These are phyloP conservation scores for Schizophyllum commune DNA, from an alignment of 1,284 basidiomycete genomes.

Conservation along the genomic window DNA sequence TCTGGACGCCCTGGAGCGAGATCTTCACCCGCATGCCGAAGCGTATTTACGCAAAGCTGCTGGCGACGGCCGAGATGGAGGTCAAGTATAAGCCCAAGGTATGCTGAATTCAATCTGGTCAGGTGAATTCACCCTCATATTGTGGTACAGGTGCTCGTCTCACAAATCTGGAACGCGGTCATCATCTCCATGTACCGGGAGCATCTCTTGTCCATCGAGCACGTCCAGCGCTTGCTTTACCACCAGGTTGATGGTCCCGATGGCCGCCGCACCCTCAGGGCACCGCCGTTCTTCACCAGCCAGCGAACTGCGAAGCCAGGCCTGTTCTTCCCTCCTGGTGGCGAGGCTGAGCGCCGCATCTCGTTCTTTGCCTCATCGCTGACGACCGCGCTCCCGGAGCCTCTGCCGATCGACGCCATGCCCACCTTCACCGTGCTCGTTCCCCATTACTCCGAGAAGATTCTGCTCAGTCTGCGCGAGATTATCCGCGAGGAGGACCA, in stretches of 20 bases:
- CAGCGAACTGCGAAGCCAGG: constrained; percentile 71
- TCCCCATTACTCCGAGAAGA: constrained; percentile 97
- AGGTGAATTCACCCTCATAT: constrained; percentile 2
- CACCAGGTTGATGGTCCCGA: constrained; percentile 87
- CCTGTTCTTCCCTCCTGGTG: constrained; percentile 90
- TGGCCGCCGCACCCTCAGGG: constrained; percentile 83
- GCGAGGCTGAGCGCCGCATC: constrained; percentile 92
- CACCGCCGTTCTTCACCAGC: constrained; percentile 93
- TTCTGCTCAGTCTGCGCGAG: constrained; percentile 86
- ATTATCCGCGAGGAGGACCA: constrained; percentile 97
- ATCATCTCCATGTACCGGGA: constrained; percentile 99
- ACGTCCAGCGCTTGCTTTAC: constrained; percentile 90
- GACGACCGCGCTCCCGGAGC: constrained; percentile 88
- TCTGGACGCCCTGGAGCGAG: constrained; percentile 97
- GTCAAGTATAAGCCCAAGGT: constrained; percentile 96
- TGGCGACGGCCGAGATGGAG: constrained; percentile 93
- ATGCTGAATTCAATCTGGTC: constrained; percentile 11
- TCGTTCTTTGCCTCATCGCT: constrained; percentile 96
- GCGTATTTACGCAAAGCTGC: constrained; percentile 90
- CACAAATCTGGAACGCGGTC: constrained; percentile 96
- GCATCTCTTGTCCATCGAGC: constrained; percentile 90
- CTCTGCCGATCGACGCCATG: constrained; percentile 93
- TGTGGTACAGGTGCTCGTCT: constrained; percentile 70
- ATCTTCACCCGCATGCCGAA: constrained; percentile 93
- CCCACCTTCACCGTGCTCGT: constrained; percentile 95